Percentiles rank a stretch among this genome's conserved stretches.
Evolutionary conservation across 164 flowering plant species (phyloP).

Genomic region (Sextonia rubra): DNA sequence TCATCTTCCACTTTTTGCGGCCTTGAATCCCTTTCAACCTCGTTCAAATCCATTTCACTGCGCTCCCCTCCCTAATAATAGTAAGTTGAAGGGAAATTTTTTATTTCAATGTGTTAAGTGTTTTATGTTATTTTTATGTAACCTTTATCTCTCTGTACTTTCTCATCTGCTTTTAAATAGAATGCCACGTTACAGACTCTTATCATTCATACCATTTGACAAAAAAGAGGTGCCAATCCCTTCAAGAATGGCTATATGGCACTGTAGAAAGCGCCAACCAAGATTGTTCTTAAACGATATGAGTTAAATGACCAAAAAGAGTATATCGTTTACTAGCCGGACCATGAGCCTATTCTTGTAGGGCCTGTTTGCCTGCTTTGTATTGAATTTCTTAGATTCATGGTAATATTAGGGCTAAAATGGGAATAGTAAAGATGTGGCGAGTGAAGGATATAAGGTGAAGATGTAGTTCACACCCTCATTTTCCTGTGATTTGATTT

Average conservation of each 20-base stretch:
- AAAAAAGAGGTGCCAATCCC: background rate
- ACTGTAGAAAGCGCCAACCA: background rate
- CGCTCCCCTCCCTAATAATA: slow-evolving; percentile 17
- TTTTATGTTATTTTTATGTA: too few species aligned
- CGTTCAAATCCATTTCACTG: slow-evolving; percentile 12
- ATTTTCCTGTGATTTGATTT: too few species aligned
- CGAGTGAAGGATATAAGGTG: too few species aligned
- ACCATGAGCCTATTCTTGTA: too few species aligned
- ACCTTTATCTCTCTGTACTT: background rate
- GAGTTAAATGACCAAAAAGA: too few species aligned
- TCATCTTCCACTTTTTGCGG: slow-evolving; percentile 27
- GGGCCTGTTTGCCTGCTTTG: too few species aligned
- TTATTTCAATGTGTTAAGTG: background rate
- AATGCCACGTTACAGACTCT: background rate
- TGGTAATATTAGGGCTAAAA: too few species aligned
- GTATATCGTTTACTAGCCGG: too few species aligned
- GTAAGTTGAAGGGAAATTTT: slow-evolving; percentile 12
- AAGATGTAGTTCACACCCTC: too few species aligned
- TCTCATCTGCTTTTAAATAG: background rate
- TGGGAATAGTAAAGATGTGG: too few species aligned
- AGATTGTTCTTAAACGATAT: too few species aligned
- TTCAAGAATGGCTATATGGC: background rate
- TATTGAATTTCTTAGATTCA: background rate
- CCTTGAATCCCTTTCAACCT: slow-evolving; percentile 28
- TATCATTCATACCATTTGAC: background rate